Conservation (phyloP, 768 basidiomycete genomes). For the Pisolithus orientalis region DNA sequence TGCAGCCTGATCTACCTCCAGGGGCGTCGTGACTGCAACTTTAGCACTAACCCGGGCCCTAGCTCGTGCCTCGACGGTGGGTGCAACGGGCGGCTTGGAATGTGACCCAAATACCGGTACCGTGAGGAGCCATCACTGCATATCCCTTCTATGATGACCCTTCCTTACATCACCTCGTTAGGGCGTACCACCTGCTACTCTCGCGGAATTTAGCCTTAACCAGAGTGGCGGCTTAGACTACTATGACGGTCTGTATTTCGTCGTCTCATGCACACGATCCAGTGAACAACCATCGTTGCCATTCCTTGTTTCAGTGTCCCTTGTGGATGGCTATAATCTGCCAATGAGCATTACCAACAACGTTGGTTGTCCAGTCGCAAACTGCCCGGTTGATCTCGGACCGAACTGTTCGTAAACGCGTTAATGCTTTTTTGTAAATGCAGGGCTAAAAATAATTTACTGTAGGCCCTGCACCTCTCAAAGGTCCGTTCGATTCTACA, state of each 20-base stretch:
- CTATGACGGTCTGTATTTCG: conserved; percentile 41
- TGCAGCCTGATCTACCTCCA: conserved; percentile 4
- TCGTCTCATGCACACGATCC: background rate
- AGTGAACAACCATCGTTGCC: background rate
- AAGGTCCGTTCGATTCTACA: conserved; percentile 41
- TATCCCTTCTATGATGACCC: too few species aligned
- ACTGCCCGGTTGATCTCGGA: conserved; percentile 52
- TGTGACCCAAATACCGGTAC: conserved; percentile 51
- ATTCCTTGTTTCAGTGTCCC: conserved; percentile 35
- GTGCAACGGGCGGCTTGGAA: conserved; percentile 55
- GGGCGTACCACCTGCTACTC: conserved; percentile 54
- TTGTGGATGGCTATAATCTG: conserved; percentile 56
- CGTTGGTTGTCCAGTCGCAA: conserved; percentile 47
- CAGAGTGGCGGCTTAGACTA: conserved; percentile 37
- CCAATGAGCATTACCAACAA: conserved; percentile 50
- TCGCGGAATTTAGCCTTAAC: conserved; percentile 56
- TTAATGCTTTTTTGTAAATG: background rate
- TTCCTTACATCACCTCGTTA: conserved; percentile 3
- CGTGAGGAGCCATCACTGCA: conserved; percentile 11
- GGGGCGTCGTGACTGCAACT: conserved; percentile 53
- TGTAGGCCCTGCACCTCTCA: conserved; percentile 38
- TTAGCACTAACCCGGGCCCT: conserved; percentile 38
- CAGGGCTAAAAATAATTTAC: background rate
- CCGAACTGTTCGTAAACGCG: conserved; percentile 37
- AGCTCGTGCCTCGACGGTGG: conserved; percentile 55